Percentiles rank a stretch among this genome's conserved stretches.
Evolutionary conservation across 768 basidiomycete species (phyloP).

Genomic region (Neoboletus brunneissimus): DNA sequence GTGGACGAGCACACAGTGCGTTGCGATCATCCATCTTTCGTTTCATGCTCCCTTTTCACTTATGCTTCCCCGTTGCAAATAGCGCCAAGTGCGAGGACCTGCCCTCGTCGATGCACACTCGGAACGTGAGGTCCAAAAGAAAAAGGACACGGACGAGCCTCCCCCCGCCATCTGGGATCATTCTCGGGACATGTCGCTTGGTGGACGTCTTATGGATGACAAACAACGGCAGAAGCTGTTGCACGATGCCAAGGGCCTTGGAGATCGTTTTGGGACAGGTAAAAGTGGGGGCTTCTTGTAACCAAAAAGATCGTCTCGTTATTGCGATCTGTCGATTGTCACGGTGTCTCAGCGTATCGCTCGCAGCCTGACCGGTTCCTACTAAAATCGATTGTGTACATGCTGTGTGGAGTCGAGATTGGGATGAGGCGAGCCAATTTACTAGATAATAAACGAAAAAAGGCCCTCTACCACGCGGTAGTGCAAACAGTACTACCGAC

Average conservation of each 20-base stretch:
- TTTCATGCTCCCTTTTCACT: neutral
- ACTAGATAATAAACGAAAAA: neutral
- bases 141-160: constrained; percentile 47
- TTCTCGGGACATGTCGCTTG: constrained; percentile 81
- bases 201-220: constrained; percentile 89
- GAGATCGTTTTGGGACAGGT: constrained; percentile 79
- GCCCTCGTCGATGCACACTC: constrained; percentile 56
- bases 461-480: neutral
- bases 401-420: neutral
- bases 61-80: neutral
- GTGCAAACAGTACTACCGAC: constrained; percentile 1
- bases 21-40: constrained; percentile 8
- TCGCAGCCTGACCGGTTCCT: neutral
- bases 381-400: neutral
- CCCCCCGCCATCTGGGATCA: constrained; percentile 87
- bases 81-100: constrained; percentile 50
- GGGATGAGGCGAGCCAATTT: neutral
- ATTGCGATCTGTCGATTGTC: constrained; percentile 2
- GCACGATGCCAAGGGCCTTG: constrained; percentile 75
- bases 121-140: constrained; percentile 36
- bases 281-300: constrained; percentile 64
- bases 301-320: constrained; percentile 4
- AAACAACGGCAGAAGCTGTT: constrained; percentile 72
- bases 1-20: constrained; percentile 81
- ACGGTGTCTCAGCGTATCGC: constrained; percentile 3